A percentile compares a stretch with the other conserved stretches of the same genome.
phyloP scores from a whole-genome alignment of 495 filamentous ascomycete genomes.

The Trichocladium uniseriatum region DNA sequence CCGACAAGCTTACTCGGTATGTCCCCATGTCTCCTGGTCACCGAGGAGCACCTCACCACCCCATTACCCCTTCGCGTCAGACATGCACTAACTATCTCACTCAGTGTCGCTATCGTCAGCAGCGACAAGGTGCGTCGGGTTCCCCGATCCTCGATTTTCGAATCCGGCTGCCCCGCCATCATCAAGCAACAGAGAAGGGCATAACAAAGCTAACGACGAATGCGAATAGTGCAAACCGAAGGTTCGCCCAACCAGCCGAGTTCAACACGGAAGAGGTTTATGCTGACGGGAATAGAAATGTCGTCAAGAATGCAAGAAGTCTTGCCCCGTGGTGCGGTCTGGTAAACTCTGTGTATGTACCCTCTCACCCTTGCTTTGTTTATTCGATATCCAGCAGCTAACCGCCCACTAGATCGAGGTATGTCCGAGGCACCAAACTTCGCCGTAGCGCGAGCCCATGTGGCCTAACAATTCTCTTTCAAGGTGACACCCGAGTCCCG shows the following conservation, averaged over 20 bases:
- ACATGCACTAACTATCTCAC: slow-evolving; percentile 6
- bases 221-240: slow-evolving; percentile 84
- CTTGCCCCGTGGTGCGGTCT: slow-evolving; percentile 90
- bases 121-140: slow-evolving; percentile 72
- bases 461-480: slow-evolving; percentile 36
- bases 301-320: slow-evolving; percentile 97
- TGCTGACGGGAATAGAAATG: slow-evolving; percentile 26
- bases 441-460: background rate
- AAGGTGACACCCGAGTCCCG: slow-evolving; percentile 85
- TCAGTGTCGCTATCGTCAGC: slow-evolving; percentile 94
- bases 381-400: background rate
- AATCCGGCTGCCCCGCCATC: background rate
- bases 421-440: background rate
- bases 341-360: slow-evolving; percentile 70
- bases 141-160: no score
- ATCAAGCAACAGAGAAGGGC: background rate
- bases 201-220: slow-evolving; percentile 6
- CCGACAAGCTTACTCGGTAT: slow-evolving; percentile 34
- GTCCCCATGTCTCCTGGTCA: slow-evolving; percentile 1
- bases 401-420: slow-evolving; percentile 12
- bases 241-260: slow-evolving; percentile 36
- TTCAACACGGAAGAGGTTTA: background rate
- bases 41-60: background rate
- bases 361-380: background rate
- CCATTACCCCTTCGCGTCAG: background rate